Evolutionary conservation across 2,329 filamentous ascomycete genomes (phyloP).

Genomic region (Aspergillus ochraceus): DNA sequence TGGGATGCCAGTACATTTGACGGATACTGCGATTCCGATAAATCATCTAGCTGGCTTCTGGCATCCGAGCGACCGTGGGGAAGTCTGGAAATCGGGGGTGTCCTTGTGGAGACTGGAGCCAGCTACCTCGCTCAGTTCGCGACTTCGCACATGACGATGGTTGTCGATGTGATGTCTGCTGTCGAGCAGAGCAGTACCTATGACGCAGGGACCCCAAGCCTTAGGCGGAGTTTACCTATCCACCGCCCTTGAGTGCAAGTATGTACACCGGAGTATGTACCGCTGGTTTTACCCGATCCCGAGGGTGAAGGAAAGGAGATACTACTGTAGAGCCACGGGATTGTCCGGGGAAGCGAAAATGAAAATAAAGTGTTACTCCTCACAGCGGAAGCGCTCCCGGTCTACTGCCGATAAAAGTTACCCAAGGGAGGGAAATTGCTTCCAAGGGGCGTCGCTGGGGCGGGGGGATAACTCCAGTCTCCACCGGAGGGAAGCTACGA

Average conservation of each 20-base stretch:
- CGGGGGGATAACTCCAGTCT: background rate
- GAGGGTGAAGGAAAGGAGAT: background rate
- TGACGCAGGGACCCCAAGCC: background rate
- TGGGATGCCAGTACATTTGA: background rate
- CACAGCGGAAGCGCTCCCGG: conserved; percentile 11
- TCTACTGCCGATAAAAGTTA: conserved; percentile 4
- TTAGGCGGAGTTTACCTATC: too few relatives aligned
- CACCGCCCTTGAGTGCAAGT: too few relatives aligned
- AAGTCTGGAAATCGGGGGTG: too few relatives aligned
- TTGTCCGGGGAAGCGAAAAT: background rate
- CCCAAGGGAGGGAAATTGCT: background rate
- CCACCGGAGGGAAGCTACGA: background rate
- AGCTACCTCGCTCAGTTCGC: too few relatives aligned
- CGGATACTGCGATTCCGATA: background rate
- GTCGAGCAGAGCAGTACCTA: background rate
- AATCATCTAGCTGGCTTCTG: background rate
- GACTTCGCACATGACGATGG: background rate
- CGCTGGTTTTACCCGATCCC: too few relatives aligned
- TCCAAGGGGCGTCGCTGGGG: background rate
- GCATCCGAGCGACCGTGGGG: background rate
- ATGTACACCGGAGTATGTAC: too few relatives aligned
- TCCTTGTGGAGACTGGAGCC: too few relatives aligned
- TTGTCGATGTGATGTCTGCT: background rate
- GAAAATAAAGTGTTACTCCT: conserved; percentile 12
- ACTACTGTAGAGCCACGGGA: background rate